Evolutionary conservation across 208 protist species (phyloP), one percentile per base, ranked within the genome.

Genomic region (Trypanosoma lewisi): DNA sequence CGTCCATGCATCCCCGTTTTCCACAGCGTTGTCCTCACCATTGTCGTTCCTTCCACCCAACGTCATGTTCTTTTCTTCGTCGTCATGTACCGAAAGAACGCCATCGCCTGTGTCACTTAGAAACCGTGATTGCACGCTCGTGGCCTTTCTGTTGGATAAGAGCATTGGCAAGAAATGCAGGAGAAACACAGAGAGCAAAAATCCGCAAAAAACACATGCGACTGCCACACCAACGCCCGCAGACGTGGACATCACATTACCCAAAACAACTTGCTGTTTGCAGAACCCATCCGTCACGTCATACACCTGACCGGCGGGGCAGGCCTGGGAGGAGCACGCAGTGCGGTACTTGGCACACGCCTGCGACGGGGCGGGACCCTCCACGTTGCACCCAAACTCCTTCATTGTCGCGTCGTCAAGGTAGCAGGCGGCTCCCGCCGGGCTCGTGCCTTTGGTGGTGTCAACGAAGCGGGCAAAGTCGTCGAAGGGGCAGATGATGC

Each of bases 401-500:
- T 31, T 42, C 34, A 5, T 44, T n/a, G 54, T 62, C 6, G 1
- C 33, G 4, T 27, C 31, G 53, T 69, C 54, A 23, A 69, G 42
- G 45, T 69, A 49, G 42, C 63, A 69, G n/a, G 45, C 41, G 16
- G 23, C 63, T 4, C 54, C 63, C 44, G 33, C 63, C 2, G 31
- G 14, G 19, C 19, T 27, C 5, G 44, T 41, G 25, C 63, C 63
- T 7, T 33, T 33, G 45, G 17, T 67, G 52, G 62, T 31, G 12
- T 58, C 66, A 8, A 65, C 57, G 30, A 61, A 72, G 16, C 66
- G 57, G 16, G 21, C 53, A 47, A 65, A 72, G 57, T 72, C 66
- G 41, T 72, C 58, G 25, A 72, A 66, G 12, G 56, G 66, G 37
- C 66, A 72, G 6, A 51, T 55, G 52, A 65, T 25, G 30, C 56